Evolutionary conservation across 139 green algal genomes (phyloP).

Genomic region (Picochlorum sp.): DNA sequence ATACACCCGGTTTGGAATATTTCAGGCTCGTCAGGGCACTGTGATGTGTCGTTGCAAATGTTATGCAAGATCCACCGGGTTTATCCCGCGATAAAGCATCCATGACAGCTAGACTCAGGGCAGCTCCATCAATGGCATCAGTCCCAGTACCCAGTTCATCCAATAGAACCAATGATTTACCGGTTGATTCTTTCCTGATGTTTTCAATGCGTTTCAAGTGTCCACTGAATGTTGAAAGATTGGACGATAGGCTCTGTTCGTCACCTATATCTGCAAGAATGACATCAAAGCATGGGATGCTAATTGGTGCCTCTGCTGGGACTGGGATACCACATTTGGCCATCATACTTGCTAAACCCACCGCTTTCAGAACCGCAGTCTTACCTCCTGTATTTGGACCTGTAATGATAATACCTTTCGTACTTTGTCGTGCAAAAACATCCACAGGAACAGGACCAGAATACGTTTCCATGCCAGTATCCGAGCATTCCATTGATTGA

Average conservation of each 20-base stretch:
- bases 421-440: conserved; percentile 38
- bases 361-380: conserved; percentile 82
- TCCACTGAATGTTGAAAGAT: conserved; percentile 89
- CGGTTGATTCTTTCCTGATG: conserved; percentile 56
- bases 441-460: conserved; percentile 44
- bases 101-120: conserved; percentile 78
- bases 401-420: conserved; percentile 45
- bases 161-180: conserved; percentile 77
- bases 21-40: conserved; percentile 45
- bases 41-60: conserved; percentile 79
- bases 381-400: conserved; percentile 65
- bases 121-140: conserved; percentile 85
- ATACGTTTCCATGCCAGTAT: not conserved
- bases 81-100: conserved; percentile 31
- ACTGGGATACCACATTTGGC: conserved; percentile 71
- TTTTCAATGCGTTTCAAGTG: conserved; percentile 62
- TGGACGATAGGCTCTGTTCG: conserved; percentile 72
- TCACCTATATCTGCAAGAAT: conserved; percentile 88
- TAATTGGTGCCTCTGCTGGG: conserved; percentile 47
- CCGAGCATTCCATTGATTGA: not conserved
- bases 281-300: conserved; percentile 54
- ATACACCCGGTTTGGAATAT: conserved; percentile 59
- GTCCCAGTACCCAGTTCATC: conserved; percentile 94
- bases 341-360: conserved; percentile 74
- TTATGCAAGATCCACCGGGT: conserved; percentile 50